Percentiles rank a stretch among this genome's conserved stretches.
phyloP scores from a whole-genome alignment of 371 early-diverging fungal genomes.

The Mortierella sp. region DNA sequence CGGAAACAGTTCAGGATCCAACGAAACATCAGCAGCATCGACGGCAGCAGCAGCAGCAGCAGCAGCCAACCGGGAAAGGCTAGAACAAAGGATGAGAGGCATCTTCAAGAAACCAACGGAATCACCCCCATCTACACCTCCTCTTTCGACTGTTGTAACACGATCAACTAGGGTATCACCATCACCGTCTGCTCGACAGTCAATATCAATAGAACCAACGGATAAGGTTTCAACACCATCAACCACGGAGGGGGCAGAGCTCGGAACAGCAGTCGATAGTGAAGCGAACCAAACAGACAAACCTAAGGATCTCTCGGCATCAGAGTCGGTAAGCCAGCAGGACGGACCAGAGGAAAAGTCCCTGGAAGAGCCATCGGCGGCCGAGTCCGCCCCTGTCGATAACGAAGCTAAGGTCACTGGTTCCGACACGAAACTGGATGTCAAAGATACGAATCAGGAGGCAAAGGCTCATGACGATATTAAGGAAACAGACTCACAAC shows the following conservation, averaged over 20 bases:
- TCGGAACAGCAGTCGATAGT: not conserved
- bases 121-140: constrained; percentile 25
- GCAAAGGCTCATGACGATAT: no score
- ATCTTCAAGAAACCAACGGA: constrained; percentile 45
- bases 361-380: no score
- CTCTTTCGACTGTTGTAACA: constrained; percentile 5
- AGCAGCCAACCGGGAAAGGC: constrained; percentile 42
- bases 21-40: constrained; percentile 10
- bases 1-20: not conserved
- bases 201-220: not conserved
- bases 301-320: no score
- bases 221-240: not conserved
- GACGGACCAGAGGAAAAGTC: no score
- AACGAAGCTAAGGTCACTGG: no score
- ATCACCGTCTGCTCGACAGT: constrained; percentile 17
- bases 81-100: constrained; percentile 50
- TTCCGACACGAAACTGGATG: no score
- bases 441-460: no score
- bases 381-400: not conserved
- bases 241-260: not conserved
- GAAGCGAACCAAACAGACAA: not conserved
- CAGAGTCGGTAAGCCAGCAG: no score
- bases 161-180: constrained; percentile 14
- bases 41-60: constrained; percentile 30
- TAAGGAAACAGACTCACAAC: no score